Evolutionary conservation across 805 yeast species (phyloP).

Genomic region (Maudiozyma pseudohumilis): DNA sequence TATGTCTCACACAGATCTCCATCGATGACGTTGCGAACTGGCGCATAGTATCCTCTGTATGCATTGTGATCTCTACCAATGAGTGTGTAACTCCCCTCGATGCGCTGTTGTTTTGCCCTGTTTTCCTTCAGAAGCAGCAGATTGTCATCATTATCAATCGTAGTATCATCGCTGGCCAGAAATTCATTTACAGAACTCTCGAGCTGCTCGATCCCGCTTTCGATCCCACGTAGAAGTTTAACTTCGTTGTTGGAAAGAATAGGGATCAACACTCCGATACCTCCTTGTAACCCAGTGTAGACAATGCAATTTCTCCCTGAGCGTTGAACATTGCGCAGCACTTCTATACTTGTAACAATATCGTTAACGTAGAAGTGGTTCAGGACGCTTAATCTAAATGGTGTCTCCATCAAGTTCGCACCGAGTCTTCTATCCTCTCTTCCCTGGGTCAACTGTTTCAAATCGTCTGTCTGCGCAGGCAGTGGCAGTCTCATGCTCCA

Average conservation of each 20-base stretch:
- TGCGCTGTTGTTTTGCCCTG: background rate
- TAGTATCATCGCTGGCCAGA: conserved; percentile 7
- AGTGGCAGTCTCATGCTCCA: conserved; percentile 54
- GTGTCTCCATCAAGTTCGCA: conserved; percentile 26
- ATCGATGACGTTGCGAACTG: conserved; percentile 66
- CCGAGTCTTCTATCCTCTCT: conserved; percentile 2
- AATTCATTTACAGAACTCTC: conserved; percentile 4
- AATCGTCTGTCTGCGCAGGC: conserved; percentile 27
- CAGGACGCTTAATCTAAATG: conserved; percentile 39
- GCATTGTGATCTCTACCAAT: conserved; percentile 58
- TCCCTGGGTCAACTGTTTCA: background rate
- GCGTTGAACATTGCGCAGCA: conserved; percentile 25
- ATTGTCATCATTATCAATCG: conserved; percentile 1
- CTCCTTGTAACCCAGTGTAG: conserved; percentile 74
- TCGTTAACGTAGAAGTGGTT: conserved; percentile 64
- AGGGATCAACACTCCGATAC: conserved; percentile 67
- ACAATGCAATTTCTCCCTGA: conserved; percentile 54
- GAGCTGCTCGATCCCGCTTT: conserved; percentile 25
- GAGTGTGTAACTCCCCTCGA: conserved; percentile 29
- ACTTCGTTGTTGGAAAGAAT: conserved; percentile 52
- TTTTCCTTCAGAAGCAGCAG: conserved; percentile 1
- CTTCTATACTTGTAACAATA: conserved; percentile 51
- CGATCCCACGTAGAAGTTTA: conserved; percentile 46
- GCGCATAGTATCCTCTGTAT: conserved; percentile 74
- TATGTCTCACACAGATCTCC: conserved; percentile 76